A percentile compares a stretch with the other conserved stretches of the same genome.
Evolutionary conservation across 2,329 filamentous ascomycete genomes (phyloP).

Genomic region (Diplodia corticola): DNA sequence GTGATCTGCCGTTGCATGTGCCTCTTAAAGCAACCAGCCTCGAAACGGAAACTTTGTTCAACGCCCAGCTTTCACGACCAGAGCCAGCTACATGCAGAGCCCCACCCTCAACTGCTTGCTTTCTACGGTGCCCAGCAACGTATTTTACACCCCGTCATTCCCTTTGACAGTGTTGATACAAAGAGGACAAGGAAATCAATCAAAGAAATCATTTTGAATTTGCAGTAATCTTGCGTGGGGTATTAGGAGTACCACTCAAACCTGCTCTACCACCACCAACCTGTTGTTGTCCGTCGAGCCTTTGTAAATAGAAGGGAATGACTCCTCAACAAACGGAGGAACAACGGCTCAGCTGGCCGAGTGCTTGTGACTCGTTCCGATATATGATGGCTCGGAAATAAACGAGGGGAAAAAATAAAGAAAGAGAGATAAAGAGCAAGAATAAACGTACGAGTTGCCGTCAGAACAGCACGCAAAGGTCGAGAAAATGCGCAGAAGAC

Average conservation of each 20-base stretch:
- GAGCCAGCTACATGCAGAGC: neutral
- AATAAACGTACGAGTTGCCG: neutral
- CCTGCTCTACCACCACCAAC: neutral
- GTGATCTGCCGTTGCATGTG: conserved; percentile 1
- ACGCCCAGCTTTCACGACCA: neutral
- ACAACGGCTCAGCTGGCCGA: neutral
- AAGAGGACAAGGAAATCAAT: neutral
- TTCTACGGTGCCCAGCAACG: neutral
- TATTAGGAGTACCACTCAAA: neutral
- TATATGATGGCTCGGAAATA: neutral
- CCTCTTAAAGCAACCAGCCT: neutral
- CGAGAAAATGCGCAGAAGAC: neutral
- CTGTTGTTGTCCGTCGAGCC: neutral
- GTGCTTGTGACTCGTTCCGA: neutral
- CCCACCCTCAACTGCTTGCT: neutral
- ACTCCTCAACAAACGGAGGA: neutral
- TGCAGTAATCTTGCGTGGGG: neutral
- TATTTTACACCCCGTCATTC: neutral
- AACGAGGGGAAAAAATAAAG: neutral
- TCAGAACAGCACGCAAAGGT: neutral
- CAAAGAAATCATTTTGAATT: neutral
- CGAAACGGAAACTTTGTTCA: neutral
- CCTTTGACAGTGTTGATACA: neutral
- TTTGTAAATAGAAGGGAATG: neutral
- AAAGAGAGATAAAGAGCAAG: neutral